Conservation (phyloP, 495 filamentous ascomycete genomes). For the Penicillium soppii region DNA sequence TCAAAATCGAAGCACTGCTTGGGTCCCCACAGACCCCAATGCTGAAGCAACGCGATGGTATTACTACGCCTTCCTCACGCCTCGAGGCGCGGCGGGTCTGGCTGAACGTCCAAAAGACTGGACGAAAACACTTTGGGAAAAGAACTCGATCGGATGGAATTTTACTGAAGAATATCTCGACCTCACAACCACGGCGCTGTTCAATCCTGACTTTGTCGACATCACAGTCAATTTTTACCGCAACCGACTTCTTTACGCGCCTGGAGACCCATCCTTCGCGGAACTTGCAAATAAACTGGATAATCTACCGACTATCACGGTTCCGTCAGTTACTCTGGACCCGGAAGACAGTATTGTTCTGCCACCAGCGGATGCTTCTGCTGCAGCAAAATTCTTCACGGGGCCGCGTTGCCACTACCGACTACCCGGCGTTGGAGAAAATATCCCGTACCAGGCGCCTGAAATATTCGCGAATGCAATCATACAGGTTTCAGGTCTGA, state of each 20-base stretch:
- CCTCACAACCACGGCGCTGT: not conserved
- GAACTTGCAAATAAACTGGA: constrained; percentile 5
- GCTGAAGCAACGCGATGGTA: constrained; percentile 8
- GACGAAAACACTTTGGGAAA: not conserved
- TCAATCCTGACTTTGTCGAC: not conserved
- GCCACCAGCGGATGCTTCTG: constrained; percentile 11
- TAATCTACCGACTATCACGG: constrained; percentile 9
- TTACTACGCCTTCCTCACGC: constrained; percentile 7
- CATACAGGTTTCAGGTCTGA: not conserved
- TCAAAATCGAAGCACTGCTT: constrained; percentile 14
- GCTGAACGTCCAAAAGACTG: constrained; percentile 3
- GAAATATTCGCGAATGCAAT: not conserved
- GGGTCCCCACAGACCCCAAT: constrained; percentile 6
- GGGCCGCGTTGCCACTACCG: constrained; percentile 7
- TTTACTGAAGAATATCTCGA: not conserved
- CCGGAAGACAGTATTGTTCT: constrained; percentile 14
- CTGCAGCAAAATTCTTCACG: constrained; percentile 15
- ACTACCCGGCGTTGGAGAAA: constrained; percentile 9
- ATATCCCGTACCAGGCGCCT: constrained; percentile 6
- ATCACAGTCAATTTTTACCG: not conserved
- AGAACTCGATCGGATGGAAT: not conserved
- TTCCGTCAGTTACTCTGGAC: constrained; percentile 7
- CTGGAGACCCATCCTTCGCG: constrained; percentile 5
- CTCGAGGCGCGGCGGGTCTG: constrained; percentile 5
- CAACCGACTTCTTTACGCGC: not conserved